These are phyloP conservation scores for Corchorus olitorius DNA, from an alignment of 345 rosid species.

Conservation along the genomic window DNA sequence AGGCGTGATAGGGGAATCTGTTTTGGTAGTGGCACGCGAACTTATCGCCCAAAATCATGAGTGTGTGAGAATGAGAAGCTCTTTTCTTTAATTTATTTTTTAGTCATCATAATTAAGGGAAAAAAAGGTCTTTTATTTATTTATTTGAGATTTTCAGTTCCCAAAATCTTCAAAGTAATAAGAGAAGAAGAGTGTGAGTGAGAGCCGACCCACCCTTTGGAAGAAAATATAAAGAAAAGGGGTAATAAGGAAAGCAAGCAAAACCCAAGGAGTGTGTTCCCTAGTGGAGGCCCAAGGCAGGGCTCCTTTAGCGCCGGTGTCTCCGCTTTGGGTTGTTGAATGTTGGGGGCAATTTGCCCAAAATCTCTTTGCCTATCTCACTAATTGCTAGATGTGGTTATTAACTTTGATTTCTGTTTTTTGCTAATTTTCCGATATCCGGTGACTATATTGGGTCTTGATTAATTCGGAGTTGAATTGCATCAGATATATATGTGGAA, in stretches of 20 bases:
- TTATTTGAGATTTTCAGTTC: slow-evolving; percentile 31
- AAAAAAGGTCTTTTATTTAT: neutral
- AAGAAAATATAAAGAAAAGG: neutral
- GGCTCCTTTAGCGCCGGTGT: slow-evolving; percentile 69
- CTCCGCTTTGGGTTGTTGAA: slow-evolving; percentile 45
- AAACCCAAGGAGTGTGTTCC: slow-evolving; percentile 63
- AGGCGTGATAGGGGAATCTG: slow-evolving; percentile 61
- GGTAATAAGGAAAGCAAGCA: slow-evolving; percentile 25
- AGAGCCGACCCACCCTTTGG: neutral
- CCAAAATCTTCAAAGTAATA: slow-evolving; percentile 36
- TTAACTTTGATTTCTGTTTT: too few species aligned
- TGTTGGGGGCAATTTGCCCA: neutral
- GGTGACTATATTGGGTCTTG: too few species aligned
- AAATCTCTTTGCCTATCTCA: slow-evolving; percentile 16
- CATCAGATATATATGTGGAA: too few species aligned
- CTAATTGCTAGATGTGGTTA: slow-evolving; percentile 11
- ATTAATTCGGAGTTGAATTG: too few species aligned
- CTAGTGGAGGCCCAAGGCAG: slow-evolving; percentile 52
- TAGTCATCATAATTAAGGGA: neutral
- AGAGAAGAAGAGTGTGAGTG: neutral
- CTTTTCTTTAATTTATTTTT: neutral
- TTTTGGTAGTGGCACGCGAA: slow-evolving; percentile 57
- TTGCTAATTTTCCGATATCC: too few species aligned
- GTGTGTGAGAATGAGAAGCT: slow-evolving; percentile 1
- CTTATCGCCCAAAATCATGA: slow-evolving; percentile 60